Evolutionary conservation across 2,329 filamentous ascomycete genomes (phyloP).

Genomic region (Sarocladium brachiariae): DNA sequence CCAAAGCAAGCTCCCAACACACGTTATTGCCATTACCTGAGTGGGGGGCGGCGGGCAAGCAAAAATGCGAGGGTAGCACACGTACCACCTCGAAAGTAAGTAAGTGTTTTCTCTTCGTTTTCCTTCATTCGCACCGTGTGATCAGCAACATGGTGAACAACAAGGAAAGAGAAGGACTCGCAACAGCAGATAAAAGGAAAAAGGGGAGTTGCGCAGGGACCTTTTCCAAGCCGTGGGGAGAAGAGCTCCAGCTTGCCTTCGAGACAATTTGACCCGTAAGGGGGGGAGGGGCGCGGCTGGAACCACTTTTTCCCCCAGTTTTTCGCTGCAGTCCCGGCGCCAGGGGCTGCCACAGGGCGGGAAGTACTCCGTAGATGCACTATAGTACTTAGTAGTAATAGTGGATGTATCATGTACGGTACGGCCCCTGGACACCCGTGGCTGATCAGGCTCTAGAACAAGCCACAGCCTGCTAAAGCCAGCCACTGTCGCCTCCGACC

Average conservation of each 20-base stretch:
- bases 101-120: background rate
- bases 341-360: background rate
- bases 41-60: too few species aligned
- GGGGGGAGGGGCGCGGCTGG: too few species aligned
- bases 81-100: too few species aligned
- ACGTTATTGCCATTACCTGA: too few species aligned
- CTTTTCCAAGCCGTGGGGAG: background rate
- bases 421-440: background rate
- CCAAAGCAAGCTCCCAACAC: background rate
- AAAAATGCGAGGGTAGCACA: background rate
- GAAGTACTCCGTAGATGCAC: too few species aligned
- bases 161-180: background rate
- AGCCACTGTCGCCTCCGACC: background rate
- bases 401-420: too few species aligned
- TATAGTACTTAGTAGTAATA: too few species aligned
- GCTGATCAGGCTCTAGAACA: constrained; percentile 3
- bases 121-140: too few species aligned
- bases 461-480: background rate
- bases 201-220: background rate
- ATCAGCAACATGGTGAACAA: background rate
- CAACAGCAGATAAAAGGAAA: background rate
- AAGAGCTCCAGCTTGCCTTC: background rate
- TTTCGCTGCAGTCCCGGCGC: background rate
- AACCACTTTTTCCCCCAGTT: constrained; percentile 6
- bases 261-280: background rate